Base-by-base conservation (phyloP, 2,329 filamentous ascomycete species). In the Colletotrichum scovillei region DNA sequence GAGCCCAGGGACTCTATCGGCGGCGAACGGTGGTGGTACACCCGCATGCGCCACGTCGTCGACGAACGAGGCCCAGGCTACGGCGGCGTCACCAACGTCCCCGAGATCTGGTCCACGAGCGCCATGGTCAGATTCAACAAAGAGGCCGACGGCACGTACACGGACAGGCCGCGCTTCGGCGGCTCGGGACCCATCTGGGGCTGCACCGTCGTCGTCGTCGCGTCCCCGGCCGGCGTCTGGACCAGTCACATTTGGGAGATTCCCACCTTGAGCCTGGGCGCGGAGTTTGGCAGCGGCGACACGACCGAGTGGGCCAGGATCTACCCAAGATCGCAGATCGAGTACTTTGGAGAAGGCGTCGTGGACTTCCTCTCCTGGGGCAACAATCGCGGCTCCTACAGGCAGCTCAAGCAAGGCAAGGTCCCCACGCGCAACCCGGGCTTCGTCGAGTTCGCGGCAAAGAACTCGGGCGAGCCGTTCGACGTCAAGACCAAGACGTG, bases 211-310 rank as follows among this genome's bases (percentile, higher is more conserved):
- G 30, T 76, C 28, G 16, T 76, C 35, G 63, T 75, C 1, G 65
- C 53, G 2, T 75, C 73, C 11, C 59, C 74, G 16, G 42, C 42
- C 30, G 75, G 65, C 35, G 63, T 75, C 59, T 76, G 57, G 52
- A 64, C 62, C 5, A 60, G 64, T 11, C 75, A 76, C 32, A 24
- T 76, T 14, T 76, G 75, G 75, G 69, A 76, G 46, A 35, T 74
- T 4, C 75, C 75, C 0, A 57, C 42, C 6, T 69, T 70, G 52
- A 53, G 52, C 42, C 19, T 52, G 42, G 49, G 64, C 30, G n/a
- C 56, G 19, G 35, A n/a, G 14, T 26, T 32, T 2, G 57, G 52
- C 4, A 9, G 35, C 38, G 16, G 26, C 55, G 22, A 46, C 8
- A 19, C 46, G 19, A 42, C 38, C 14, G 16, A 42, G 16, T 26